These are phyloP conservation scores for Bruguiera gymnorhiza DNA, from an alignment of 345 rosid genomes.

Conservation along the genomic window DNA sequence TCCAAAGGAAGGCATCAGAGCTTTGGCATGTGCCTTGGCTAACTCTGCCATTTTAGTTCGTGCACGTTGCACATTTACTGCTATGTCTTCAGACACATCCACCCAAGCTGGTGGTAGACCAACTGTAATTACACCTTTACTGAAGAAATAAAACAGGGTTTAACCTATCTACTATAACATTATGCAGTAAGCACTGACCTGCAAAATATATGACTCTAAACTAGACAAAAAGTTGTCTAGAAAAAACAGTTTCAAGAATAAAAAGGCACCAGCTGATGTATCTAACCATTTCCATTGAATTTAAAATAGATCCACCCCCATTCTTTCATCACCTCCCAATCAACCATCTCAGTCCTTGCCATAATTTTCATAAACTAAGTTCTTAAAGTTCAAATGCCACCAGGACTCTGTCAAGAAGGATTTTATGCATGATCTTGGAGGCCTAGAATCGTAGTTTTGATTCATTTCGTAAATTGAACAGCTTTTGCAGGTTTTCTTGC, in stretches of 20 bases:
- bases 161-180: slow-evolving; percentile 2
- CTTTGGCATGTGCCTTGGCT: slow-evolving; percentile 89
- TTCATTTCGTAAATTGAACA: not conserved
- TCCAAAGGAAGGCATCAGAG: slow-evolving; percentile 98
- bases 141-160: slow-evolving; percentile 36
- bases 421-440: not conserved
- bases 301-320: not conserved
- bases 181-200: not conserved
- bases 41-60: slow-evolving; percentile 68
- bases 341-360: not conserved
- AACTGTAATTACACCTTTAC: slow-evolving; percentile 69
- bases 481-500: not conserved
- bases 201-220: not conserved
- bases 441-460: not conserved
- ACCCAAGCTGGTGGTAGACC: slow-evolving; percentile 98
- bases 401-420: not conserved
- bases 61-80: slow-evolving; percentile 71
- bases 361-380: not conserved
- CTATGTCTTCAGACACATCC: slow-evolving; percentile 90
- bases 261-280: not conserved
- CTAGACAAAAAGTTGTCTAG: not conserved
- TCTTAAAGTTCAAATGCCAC: not conserved
- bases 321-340: not conserved
- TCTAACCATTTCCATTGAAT: not conserved
- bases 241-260: slow-evolving; percentile 11